A percentile compares a stretch with the other conserved stretches of the same genome.
phyloP scores from a whole-genome alignment of 371 early-diverging fungal genomes.

The Mortierella sp. region DNA sequence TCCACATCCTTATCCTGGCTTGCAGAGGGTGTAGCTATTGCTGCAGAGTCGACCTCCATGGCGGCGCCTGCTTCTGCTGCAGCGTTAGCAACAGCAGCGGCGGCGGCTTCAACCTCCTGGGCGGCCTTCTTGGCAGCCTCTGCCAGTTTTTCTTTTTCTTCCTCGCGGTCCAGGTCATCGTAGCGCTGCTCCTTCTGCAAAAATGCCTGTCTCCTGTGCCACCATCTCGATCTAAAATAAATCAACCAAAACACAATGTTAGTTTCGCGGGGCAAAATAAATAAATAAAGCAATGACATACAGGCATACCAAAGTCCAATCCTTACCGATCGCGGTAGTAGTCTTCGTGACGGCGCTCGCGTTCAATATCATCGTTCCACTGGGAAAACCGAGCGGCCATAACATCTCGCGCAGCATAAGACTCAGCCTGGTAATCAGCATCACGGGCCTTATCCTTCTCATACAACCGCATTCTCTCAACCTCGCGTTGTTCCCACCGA shows the following conservation, averaged over 20 bases:
- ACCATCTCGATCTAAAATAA: conserved; percentile 75
- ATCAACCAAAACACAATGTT: neutral
- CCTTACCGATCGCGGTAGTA: conserved; percentile 80
- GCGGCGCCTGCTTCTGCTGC: conserved; percentile 16
- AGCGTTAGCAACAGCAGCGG: conserved; percentile 51
- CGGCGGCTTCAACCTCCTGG: conserved; percentile 29
- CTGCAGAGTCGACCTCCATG: conserved; percentile 1
- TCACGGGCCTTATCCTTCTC: conserved; percentile 68
- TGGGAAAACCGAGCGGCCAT: conserved; percentile 69
- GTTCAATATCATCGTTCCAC: conserved; percentile 84
- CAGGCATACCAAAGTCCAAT: neutral
- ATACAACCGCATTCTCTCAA: conserved; percentile 64
- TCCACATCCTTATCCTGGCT: conserved; percentile 33
- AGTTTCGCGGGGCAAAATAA: neutral
- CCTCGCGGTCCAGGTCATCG: conserved; percentile 79
- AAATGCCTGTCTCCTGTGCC: conserved; percentile 69
- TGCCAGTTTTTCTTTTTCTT: conserved; percentile 43
- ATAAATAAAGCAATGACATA: neutral
- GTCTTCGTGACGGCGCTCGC: conserved; percentile 70
- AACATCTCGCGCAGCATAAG: conserved; percentile 63
- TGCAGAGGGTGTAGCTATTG: neutral
- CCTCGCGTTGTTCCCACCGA: conserved; percentile 76
- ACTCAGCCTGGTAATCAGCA: conserved; percentile 63
- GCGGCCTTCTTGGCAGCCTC: conserved; percentile 42
- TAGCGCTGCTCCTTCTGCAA: conserved; percentile 77